These are phyloP conservation scores for Aureobasidium subglaciale DNA, from an alignment of 2,329 filamentous ascomycete species.

Conservation along the genomic window DNA sequence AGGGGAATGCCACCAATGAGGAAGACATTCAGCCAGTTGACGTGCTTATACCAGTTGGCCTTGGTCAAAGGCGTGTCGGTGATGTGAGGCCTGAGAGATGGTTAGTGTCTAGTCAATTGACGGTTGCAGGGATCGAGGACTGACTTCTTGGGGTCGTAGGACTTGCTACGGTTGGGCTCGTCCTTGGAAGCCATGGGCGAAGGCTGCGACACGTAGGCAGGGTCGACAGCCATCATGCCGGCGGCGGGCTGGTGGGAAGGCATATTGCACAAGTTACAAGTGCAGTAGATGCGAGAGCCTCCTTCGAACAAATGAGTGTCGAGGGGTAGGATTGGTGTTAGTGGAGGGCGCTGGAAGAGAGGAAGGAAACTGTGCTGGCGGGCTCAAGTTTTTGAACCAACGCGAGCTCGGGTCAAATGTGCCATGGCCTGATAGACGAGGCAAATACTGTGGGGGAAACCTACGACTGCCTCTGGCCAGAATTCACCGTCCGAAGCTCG, in stretches of 20 bases:
- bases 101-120: neutral
- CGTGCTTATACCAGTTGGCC: slow-evolving; percentile 82
- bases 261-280: slow-evolving; percentile 31
- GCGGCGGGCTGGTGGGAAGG: slow-evolving; percentile 46
- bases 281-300: slow-evolving; percentile 5
- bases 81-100: slow-evolving; percentile 57
- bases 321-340: slow-evolving; percentile 3
- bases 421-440: slow-evolving; percentile 13
- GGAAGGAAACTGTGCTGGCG: slow-evolving; percentile 3
- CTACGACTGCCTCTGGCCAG: neutral
- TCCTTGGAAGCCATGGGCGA: slow-evolving; percentile 40
- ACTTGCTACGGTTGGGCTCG: slow-evolving; percentile 46
- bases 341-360: slow-evolving; percentile 7
- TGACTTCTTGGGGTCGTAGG: slow-evolving; percentile 57
- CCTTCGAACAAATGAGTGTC: slow-evolving; percentile 15
- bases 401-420: slow-evolving; percentile 8
- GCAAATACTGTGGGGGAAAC: slow-evolving; percentile 9
- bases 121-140: slow-evolving; percentile 18
- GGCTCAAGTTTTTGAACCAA: slow-evolving; percentile 12
- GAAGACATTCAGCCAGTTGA: slow-evolving; percentile 86
- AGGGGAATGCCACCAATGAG: slow-evolving; percentile 75
- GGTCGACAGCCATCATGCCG: slow-evolving; percentile 43
- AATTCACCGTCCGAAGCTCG: neutral
- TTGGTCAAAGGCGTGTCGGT: slow-evolving; percentile 72
- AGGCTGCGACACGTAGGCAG: slow-evolving; percentile 37